Evolutionary conservation across 495 filamentous ascomycete genomes (phyloP), one percentile per base, ranked within the genome.

Genomic region (Xylona heveae): DNA sequence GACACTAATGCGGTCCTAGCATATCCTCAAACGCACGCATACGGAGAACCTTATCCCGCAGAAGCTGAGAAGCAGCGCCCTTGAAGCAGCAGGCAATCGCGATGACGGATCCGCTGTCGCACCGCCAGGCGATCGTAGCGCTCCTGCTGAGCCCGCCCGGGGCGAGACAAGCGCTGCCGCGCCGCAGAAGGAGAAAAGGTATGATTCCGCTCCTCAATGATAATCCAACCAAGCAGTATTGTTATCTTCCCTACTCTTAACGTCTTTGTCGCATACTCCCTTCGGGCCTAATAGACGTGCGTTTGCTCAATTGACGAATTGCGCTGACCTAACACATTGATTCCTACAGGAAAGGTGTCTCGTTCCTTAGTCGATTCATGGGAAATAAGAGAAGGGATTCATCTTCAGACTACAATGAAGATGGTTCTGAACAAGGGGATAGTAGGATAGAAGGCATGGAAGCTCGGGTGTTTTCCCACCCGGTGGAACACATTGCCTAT

Each of bases 291-390:
- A n/a, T n/a, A n/a, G n/a, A n/a, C n/a, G n/a, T n/a, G n/a, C 35
- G 13, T 37, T 33, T 15, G 4, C 17, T 13, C 18, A 17, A 14
- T 33, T 8, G 9, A 12, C 25, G 19, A 26, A 32, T 10, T 18
- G 9, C 10, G 28, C 28, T 28, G 17, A 34, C 24, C 31, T 35
- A 8, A 49, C 32, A 16, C 34, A 34, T 34, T 27, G 16, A 23
- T 43, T 29, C 24, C 20, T 38, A 34, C 32, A 91, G 73, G 55
- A 92, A 84, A 54, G 78, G 78, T 4, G 71, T 76, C 19, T 92
- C 81, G 9, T 92, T 99, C 46, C 65, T 99, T 27, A 91, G 83
- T 53, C 73, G 82, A 24, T 77, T 95, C 40, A 83, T 83, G 40
- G 70, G 74, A 14, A 62, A 62, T 31, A 85, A 76, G 53, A 84